Evolutionary conservation across 225 moss, liverwort and hornwort species (phyloP), one percentile per base, ranked within the genome.

Genomic region (Rhytidiadelphus loreus): DNA sequence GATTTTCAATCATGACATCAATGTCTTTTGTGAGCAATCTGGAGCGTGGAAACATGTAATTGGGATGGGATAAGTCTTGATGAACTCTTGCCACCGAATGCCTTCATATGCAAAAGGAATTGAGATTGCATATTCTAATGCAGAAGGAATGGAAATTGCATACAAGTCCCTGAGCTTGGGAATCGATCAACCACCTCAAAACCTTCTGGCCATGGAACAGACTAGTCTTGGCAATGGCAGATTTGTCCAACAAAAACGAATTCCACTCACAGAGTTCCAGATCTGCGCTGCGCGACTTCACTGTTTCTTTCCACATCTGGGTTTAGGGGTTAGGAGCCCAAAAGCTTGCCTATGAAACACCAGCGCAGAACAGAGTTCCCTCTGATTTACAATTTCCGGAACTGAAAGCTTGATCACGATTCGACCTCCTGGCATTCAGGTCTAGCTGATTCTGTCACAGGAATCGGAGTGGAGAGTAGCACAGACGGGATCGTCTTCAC

Each of bases 391-490:
- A 16, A 55, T 78, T 65, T 65, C 4, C 24, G 30, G 16, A 76
- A 28, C 22, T 9, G 39, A 16, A 64, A 63, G 62, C 62, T 52
- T n/a, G n/a, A n/a, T n/a, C 62, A 50, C 29, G 16, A 35, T 63
- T 77, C 2, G 76, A 28, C 50, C 61, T 50, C 61, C 72, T 43
- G 25, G 55, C 24, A 37, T 63, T 71, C 26, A 53, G 63, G 55
- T 55, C 71, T 90, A 92, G 89, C 94, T 94, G 80, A 94, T 91
- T 50, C 66, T 87, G 58, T 89, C 86, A 80, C 92, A 94, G 60
- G 83, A 9, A 64, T 92, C 86, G n/a, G 80, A 50, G 56, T 70
- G 62, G 43, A 84, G 89, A 69, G 83, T 71, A 61, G 48, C 85
- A 30, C 89, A 91, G 35, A 80, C 43, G 12, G 88, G 76, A 72